Base-by-base conservation (phyloP, 441 rosid genomes). In the Populus trichocarpa region DNA sequence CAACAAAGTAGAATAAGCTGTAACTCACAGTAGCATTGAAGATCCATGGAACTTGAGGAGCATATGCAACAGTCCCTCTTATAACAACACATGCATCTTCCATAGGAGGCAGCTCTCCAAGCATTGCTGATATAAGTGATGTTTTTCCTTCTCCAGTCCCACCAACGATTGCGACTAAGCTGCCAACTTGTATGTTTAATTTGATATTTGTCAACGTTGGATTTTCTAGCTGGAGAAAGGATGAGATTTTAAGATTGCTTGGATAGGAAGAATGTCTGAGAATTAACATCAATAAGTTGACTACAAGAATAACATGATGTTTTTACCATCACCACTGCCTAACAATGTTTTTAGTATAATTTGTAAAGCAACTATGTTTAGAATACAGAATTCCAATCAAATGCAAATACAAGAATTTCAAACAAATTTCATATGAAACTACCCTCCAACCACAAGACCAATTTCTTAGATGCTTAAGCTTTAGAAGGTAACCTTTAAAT, bases 121-220 rank as follows among this genome's bases (percentile, higher is more conserved):
- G 90, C 89, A 97, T 95, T 86, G 99, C 99, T 0, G 98, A 97
- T 78, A 95, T 78, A 78, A 95, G 96, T 66, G 99, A 92, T 12
- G 99, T 93, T 84, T 97, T 97, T 80, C 99, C 99, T 89, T 97
- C 99, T 71, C 99, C 99, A 20, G 99, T 97, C 68, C 96, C 90
- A 72, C 99, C 99, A 81, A 97, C 95, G 77, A 97, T 76, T 25
- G 99, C 99, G 46, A 93, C 91, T 80, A 97, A 90, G 90, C 95
- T 88, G 53, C 99, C 99, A 30, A 76, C 89, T 32, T 91, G 90
- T 82, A 95, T 86, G 63, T 95, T 92, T 84, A 97, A 79, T 85
- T 93, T 93, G 84, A 97, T 91, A 84, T 90, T 85, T 74, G 90
- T 86, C 75, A 97, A 82, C 53, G 94, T 91, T 36, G 90, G 94